Evolutionary conservation across 192 early-diverging fungal species (phyloP).

Genomic region (Rhizophagus sp.): DNA sequence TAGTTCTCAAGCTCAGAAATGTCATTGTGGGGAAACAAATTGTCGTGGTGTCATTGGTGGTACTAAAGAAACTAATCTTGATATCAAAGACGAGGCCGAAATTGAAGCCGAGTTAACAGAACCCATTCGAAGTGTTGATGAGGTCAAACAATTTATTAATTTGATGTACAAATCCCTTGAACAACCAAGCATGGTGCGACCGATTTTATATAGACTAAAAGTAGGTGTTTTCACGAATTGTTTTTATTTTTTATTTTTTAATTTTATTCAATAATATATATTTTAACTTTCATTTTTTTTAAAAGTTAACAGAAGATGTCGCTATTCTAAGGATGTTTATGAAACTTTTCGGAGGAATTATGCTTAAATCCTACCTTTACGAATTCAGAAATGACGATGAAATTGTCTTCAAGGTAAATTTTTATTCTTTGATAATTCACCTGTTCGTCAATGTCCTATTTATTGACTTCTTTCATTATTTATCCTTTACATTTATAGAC

Average conservation of each 20-base stretch:
- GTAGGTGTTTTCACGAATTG: neutral
- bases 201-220: neutral
- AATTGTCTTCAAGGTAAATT: slow-evolving; percentile 8
- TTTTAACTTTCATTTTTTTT: neutral
- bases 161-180: slow-evolving; percentile 2
- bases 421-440: neutral
- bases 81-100: slow-evolving; percentile 23
- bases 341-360: slow-evolving; percentile 6
- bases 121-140: slow-evolving; percentile 2
- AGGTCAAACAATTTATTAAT: slow-evolving; percentile 3
- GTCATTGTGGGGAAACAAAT: slow-evolving; percentile 85
- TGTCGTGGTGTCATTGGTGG: slow-evolving; percentile 95
- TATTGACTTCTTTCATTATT: neutral
- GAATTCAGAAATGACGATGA: slow-evolving; percentile 6
- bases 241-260: neutral
- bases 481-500: neutral
- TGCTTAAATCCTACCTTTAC: slow-evolving; percentile 6
- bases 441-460: neutral
- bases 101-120: neutral
- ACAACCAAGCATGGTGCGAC: neutral
- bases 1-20: slow-evolving; percentile 86
- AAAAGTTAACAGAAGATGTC: neutral
- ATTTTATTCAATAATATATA: neutral
- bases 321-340: slow-evolving; percentile 3
- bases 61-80: slow-evolving; percentile 63